Evolutionary conservation across 2,329 filamentous ascomycete genomes (phyloP), one percentile per base, ranked within the genome.

Genomic region (Gaeumannomyces tritici): DNA sequence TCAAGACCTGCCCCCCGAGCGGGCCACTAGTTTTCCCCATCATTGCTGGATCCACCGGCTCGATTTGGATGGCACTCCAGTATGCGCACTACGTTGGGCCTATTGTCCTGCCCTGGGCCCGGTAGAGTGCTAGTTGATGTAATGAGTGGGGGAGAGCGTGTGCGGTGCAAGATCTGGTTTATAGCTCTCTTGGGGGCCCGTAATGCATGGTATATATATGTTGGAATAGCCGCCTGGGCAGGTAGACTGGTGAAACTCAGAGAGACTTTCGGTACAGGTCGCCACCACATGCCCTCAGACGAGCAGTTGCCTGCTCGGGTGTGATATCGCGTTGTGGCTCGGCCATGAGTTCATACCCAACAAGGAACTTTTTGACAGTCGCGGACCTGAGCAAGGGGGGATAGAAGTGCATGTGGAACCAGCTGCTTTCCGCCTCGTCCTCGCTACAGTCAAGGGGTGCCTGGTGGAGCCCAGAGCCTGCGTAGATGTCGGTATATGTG

Each of bases 291-390:
- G 82, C 80, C 66, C 89, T 84, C 64, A 99, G 77, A 60, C 86
- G 86, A 29, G 85, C 86, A 18, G 95, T 89, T 1, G 95, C 95
- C 76, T 98, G 95, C 76, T 99, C 95, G 0, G 95, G 93, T 0
- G 95, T 99, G 70, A 99, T 98, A 73, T 99, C 95, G 64, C 95
- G 85, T 76, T 99, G 95, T n/a, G 95, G 93, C 77, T 99, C 95
- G 1, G 90, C 95, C 85, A 99, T 86, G 76, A 99, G 83, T 77
- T 99, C 95, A 73, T 96, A 98, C 0, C 95, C 95, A 42, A 99
- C 95, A 61, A 98, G 76, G 77, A 98, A 99, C 78, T 99, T 99
- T 68, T 90, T 87, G 58, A 99, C 93, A 0, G 92, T 96, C 2
- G 95, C 93, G 58, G 92, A 96, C 63, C 95, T 87, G 66, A 99